These are phyloP conservation scores for Ampelocalamus luodianensis DNA, from an alignment of 176 grass and related monocot genomes.

Conservation along the genomic window DNA sequence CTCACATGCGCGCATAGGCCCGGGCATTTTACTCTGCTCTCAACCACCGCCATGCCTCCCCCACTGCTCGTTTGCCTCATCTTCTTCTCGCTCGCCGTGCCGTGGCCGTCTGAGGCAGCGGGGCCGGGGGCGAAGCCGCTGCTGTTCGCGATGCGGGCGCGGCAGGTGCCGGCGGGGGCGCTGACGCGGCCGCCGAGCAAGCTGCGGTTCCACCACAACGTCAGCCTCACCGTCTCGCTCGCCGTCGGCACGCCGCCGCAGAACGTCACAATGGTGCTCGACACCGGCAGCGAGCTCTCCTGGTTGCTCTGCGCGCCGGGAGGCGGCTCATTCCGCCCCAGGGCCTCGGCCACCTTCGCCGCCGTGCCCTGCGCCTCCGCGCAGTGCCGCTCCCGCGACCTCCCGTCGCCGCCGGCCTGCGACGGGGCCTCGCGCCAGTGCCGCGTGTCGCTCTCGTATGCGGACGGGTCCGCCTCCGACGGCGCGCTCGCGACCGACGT, in stretches of 20 bases:
- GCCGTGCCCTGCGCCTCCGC: constrained; percentile 74
- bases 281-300: constrained; percentile 97
- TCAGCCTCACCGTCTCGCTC: constrained; percentile 85
- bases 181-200: constrained; percentile 71
- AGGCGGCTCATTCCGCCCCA: constrained; percentile 40
- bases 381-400: constrained; percentile 70
- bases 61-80: constrained; percentile 31
- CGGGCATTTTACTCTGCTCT: not conserved
- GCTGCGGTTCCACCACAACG: constrained; percentile 94
- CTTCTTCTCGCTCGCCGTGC: constrained; percentile 30
- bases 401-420: constrained; percentile 71
- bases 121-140: constrained; percentile 26
- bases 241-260: constrained; percentile 82
- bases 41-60: constrained; percentile 48
- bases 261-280: constrained; percentile 88
- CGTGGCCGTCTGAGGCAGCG: not conserved
- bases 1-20: constrained; percentile 37
- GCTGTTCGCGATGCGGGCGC: constrained; percentile 58
- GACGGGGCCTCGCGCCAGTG: constrained; percentile 60
- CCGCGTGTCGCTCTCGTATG: constrained; percentile 74
- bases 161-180: constrained; percentile 55
- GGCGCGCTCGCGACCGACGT: constrained; percentile 80
- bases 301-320: constrained; percentile 69
- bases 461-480: constrained; percentile 83
- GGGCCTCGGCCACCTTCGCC: constrained; percentile 64